Evolutionary conservation across 805 yeast genomes (phyloP).

Genomic region (Candida succiphila): DNA sequence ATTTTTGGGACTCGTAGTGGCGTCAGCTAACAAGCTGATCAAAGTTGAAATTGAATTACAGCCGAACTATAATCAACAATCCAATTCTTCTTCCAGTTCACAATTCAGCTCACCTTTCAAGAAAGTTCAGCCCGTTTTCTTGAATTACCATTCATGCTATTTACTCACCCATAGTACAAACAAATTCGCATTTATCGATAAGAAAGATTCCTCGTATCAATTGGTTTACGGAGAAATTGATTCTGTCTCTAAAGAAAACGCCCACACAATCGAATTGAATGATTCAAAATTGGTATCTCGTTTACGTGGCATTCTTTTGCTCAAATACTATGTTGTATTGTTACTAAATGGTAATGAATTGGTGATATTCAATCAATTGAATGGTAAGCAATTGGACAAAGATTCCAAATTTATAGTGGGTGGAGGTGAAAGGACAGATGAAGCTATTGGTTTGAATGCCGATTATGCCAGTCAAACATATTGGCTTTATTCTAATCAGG

Average conservation of each 20-base stretch:
- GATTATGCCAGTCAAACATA: slow-evolving; percentile 48
- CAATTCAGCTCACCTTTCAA: not conserved
- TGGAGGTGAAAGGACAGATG: slow-evolving; percentile 9
- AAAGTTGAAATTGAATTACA: not conserved
- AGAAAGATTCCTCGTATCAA: slow-evolving; percentile 6
- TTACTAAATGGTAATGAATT: slow-evolving; percentile 35
- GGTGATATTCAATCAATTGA: slow-evolving; percentile 39
- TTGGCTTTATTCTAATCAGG: slow-evolving; percentile 61
- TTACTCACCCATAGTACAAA: slow-evolving; percentile 5
- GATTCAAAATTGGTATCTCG: not conserved
- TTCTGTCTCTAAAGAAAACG: slow-evolving; percentile 3
- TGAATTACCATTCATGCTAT: slow-evolving; percentile 9
- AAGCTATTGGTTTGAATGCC: slow-evolving; percentile 33
- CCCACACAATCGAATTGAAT: not conserved
- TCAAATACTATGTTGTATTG: slow-evolving; percentile 45
- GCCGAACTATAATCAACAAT: no score
- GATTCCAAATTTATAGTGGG: slow-evolving; percentile 25
- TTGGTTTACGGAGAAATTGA: slow-evolving; percentile 10
- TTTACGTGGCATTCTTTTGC: slow-evolving; percentile 30
- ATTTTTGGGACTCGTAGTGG: not conserved
- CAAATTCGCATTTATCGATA: slow-evolving; percentile 14
- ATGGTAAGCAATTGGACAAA: slow-evolving; percentile 33
- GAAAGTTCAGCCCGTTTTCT: not conserved
- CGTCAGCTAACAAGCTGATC: not conserved
- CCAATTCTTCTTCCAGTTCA: not conserved